These are phyloP conservation scores for Kwoniella bestiolae DNA, from an alignment of 768 basidiomycete species.

Conservation along the genomic window DNA sequence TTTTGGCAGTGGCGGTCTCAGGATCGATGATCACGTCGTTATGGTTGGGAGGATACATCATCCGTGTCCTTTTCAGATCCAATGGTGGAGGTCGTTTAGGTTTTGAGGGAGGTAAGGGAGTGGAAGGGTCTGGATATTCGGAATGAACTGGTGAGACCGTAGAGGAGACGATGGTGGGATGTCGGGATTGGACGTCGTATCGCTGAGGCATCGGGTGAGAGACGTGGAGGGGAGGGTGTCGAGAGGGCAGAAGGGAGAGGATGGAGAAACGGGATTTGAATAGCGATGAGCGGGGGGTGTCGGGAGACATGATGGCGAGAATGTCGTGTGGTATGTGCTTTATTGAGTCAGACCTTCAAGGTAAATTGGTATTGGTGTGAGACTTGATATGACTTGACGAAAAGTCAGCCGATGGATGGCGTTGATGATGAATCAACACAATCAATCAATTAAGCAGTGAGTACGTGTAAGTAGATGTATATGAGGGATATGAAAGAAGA, in stretches of 20 bases:
- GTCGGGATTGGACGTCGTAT: slow-evolving; percentile 9
- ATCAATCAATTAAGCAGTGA: neutral
- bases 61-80: slow-evolving; percentile 21
- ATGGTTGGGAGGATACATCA: slow-evolving; percentile 25
- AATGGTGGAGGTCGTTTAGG: slow-evolving; percentile 27
- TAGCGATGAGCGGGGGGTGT: slow-evolving; percentile 8
- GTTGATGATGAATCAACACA: neutral
- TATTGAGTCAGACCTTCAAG: neutral
- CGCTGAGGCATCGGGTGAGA: slow-evolving; percentile 30
- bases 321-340: too few relatives aligned
- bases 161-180: slow-evolving; percentile 14
- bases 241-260: slow-evolving; percentile 45
- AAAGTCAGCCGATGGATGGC: neutral
- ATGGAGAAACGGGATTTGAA: slow-evolving; percentile 53
- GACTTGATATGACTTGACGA: neutral
- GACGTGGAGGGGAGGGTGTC: slow-evolving; percentile 46
- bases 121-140: slow-evolving; percentile 30
- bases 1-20: slow-evolving; percentile 9
- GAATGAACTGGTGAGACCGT: slow-evolving; percentile 30
- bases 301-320: too few relatives aligned
- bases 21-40: slow-evolving; percentile 19
- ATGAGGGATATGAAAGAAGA: neutral
- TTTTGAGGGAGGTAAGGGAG: slow-evolving; percentile 7
- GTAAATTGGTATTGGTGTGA: neutral
- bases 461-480: neutral